Percentiles rank a stretch among this genome's conserved stretches.
Evolutionary conservation across 2,329 filamentous ascomycete species (phyloP).

Genomic region (Aspergillus nomiae): DNA sequence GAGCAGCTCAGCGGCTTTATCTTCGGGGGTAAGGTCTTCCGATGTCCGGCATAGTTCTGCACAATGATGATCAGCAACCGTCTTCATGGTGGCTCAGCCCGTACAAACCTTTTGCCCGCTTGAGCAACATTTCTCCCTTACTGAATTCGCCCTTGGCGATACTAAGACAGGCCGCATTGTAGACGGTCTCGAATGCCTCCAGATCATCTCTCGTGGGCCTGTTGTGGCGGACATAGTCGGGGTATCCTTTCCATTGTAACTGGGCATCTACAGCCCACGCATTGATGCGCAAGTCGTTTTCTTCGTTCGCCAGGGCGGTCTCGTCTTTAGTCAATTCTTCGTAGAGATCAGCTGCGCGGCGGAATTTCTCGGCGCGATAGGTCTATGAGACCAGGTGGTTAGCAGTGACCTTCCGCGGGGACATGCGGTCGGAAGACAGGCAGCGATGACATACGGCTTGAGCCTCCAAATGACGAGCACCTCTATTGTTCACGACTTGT

Average conservation of each 20-base stretch:
- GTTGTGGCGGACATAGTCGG: constrained; percentile 54
- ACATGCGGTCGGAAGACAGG: background rate
- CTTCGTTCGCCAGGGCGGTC: constrained; percentile 49
- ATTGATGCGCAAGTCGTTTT: constrained; percentile 65
- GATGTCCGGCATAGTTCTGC: constrained; percentile 60
- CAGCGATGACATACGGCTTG: constrained; percentile 53
- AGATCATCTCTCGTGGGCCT: constrained; percentile 60
- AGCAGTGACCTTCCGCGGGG: background rate
- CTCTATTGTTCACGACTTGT: constrained; percentile 45
- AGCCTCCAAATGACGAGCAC: constrained; percentile 61
- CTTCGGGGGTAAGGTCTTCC: constrained; percentile 61
- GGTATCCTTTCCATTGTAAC: constrained; percentile 60
- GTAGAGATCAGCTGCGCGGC: constrained; percentile 57
- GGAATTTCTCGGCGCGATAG: constrained; percentile 64
- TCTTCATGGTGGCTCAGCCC: background rate
- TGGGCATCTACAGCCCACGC: constrained; percentile 63
- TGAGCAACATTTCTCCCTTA: constrained; percentile 61
- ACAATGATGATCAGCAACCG: background rate
- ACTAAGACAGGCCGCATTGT: constrained; percentile 65
- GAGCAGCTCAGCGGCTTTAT: constrained; percentile 61
- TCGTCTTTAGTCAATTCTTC: constrained; percentile 48
- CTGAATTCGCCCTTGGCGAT: constrained; percentile 62
- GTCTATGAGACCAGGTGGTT: constrained; percentile 22
- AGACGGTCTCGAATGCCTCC: constrained; percentile 66
- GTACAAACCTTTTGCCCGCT: constrained; percentile 56